Evolutionary conservation across 2,329 filamentous ascomycete genomes (phyloP).

Genomic region (Amylocarpus encephaloides): DNA sequence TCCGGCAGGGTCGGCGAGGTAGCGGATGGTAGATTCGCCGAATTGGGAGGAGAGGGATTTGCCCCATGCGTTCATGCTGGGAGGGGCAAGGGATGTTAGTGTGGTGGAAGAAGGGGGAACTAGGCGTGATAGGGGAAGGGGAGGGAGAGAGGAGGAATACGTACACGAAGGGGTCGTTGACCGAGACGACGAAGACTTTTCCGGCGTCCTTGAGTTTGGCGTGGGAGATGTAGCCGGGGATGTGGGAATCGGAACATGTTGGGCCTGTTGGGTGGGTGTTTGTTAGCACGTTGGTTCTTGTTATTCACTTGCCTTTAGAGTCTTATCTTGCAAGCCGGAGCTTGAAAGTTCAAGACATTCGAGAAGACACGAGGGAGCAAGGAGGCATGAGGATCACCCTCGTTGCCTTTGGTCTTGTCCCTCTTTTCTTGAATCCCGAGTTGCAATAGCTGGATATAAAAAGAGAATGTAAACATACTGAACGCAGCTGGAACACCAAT

Average conservation of each 20-base stretch:
- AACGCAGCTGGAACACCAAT: conserved; percentile 81
- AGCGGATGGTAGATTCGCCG: conserved; percentile 66
- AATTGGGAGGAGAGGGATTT: conserved; percentile 59
- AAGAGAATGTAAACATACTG: conserved; percentile 37
- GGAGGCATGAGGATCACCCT: too few species aligned
- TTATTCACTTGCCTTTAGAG: too few species aligned
- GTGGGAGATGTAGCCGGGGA: conserved; percentile 82
- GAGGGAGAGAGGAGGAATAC: conserved; percentile 31
- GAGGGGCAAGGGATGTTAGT: conserved; percentile 1
- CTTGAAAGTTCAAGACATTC: too few species aligned
- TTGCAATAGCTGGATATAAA: background rate
- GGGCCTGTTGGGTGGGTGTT: conserved; percentile 38
- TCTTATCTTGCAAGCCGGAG: too few species aligned
- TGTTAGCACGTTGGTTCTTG: background rate
- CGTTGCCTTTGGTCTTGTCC: background rate
- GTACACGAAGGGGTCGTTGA: conserved; percentile 94
- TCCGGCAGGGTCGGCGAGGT: conserved; percentile 75
- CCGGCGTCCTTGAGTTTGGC: conserved; percentile 72
- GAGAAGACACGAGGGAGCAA: too few species aligned
- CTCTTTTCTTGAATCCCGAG: background rate
- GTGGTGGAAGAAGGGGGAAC: background rate
- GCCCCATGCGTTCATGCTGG: conserved; percentile 84
- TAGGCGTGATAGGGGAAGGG: background rate
- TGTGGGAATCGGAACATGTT: conserved; percentile 61
- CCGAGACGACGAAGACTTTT: conserved; percentile 80